Conservation (phyloP, 306 rosid species). For the Prunus dulcis region DNA sequence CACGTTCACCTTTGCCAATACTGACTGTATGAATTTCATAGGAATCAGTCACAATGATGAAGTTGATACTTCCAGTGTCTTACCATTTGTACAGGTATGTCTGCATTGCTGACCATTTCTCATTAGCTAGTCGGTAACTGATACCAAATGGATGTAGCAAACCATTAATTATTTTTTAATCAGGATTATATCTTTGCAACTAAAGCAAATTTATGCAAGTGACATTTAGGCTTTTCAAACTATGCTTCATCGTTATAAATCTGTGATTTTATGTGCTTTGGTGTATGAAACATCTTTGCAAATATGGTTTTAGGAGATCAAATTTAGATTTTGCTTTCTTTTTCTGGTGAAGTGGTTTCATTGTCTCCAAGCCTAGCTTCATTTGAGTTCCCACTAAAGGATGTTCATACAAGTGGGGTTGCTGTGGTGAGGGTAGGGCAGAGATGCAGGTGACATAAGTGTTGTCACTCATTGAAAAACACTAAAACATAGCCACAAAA, state of each 20-base stretch:
- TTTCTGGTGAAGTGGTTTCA: not conserved
- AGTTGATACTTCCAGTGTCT: constrained; percentile 47
- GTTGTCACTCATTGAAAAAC: not conserved
- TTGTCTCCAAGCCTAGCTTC: not conserved
- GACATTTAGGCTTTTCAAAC: not conserved
- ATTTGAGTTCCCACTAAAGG: not conserved
- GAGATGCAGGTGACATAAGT: not conserved
- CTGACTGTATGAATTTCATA: constrained; percentile 29
- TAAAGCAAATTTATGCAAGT: not conserved
- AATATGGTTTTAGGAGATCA: not conserved
- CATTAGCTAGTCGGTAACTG: not conserved
- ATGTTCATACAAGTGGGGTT: not conserved
- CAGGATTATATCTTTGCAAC: not conserved
- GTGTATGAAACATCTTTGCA: not conserved
- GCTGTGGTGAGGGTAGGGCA: not conserved
- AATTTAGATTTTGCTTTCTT: not conserved
- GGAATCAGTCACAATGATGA: constrained; percentile 86
- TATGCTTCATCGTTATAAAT: not conserved
- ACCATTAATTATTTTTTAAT: not conserved
- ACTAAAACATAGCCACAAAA: not conserved
- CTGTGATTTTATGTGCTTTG: not conserved
- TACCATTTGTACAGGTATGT: constrained; percentile 74
- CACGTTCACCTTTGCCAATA: constrained; percentile 11
- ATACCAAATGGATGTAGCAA: not conserved
- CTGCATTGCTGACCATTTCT: not conserved